phyloP scores from a whole-genome alignment of 2,329 filamentous ascomycete genomes.

The Claviceps pusilla region DNA sequence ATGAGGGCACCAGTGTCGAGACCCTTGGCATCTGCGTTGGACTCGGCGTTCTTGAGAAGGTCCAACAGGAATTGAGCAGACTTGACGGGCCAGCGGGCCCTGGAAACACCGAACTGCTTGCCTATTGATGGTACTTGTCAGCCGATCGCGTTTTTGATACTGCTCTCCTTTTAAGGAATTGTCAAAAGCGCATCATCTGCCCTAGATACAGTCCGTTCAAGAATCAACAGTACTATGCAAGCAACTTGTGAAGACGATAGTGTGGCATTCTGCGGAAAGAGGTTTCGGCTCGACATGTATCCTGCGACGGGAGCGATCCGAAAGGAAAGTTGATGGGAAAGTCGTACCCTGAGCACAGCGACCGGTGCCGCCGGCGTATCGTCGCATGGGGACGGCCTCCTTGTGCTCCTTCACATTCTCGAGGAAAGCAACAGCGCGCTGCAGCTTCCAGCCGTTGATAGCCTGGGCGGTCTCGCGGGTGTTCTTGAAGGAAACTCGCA shows the following conservation, averaged over 20 bases:
- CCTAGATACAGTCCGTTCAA: background rate
- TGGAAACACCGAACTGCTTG: slow-evolving; percentile 97
- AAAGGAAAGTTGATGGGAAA: background rate
- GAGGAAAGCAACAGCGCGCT: slow-evolving; percentile 89
- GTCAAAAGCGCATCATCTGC: background rate
- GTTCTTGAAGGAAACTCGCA: slow-evolving; percentile 99
- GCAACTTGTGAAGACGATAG: background rate
- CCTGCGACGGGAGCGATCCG: background rate
- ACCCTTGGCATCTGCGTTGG: slow-evolving; percentile 93
- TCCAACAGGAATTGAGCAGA: slow-evolving; percentile 95
- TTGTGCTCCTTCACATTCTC: slow-evolving; percentile 95
- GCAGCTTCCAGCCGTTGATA: slow-evolving; percentile 97
- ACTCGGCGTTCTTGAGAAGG: slow-evolving; percentile 93
- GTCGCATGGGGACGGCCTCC: slow-evolving; percentile 96
- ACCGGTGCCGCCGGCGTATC: slow-evolving; percentile 91
- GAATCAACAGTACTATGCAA: background rate
- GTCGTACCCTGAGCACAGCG: slow-evolving; percentile 93
- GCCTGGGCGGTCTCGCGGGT: slow-evolving; percentile 98
- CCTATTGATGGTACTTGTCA: slow-evolving; percentile 38
- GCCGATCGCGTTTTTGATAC: slow-evolving; percentile 10
- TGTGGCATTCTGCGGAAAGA: background rate
- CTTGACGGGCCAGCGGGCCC: slow-evolving; percentile 98
- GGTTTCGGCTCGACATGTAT: background rate
- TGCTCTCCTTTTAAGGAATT: too few relatives aligned
- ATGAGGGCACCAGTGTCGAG: slow-evolving; percentile 94